Conservation (phyloP, 2,329 filamentous ascomycete species). For the Aplosporella prunicola region DNA sequence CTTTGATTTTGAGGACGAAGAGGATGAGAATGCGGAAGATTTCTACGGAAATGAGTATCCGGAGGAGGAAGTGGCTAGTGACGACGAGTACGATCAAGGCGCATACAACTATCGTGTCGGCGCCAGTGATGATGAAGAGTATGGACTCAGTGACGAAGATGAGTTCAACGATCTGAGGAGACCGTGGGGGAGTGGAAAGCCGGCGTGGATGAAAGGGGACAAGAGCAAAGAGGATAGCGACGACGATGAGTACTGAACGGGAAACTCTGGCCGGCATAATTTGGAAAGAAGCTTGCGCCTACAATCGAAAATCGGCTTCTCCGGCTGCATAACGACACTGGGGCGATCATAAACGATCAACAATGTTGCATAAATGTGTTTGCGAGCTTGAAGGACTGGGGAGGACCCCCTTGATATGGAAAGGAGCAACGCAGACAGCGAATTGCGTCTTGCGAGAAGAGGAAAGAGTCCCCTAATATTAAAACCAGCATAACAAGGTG, state of each 20-base stretch:
- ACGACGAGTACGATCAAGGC: slow-evolving; percentile 51
- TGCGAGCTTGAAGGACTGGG: no score
- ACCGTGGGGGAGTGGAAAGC: background rate
- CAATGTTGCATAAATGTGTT: no score
- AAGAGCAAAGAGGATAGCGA: background rate
- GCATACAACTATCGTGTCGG: slow-evolving; percentile 32
- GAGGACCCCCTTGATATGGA: no score
- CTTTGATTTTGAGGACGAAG: slow-evolving; percentile 41
- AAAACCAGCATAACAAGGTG: no score
- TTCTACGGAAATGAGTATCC: slow-evolving; percentile 74
- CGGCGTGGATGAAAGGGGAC: slow-evolving; percentile 3
- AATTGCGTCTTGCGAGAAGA: no score
- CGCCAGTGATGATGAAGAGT: slow-evolving; percentile 34
- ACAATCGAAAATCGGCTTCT: no score
- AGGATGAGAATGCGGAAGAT: slow-evolving; percentile 61
- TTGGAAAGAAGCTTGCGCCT: no score
- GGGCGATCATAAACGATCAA: no score
- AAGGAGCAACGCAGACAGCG: no score
- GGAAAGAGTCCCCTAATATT: no score
- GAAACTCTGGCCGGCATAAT: background rate
- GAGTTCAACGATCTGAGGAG: slow-evolving; percentile 18
- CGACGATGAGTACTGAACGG: background rate
- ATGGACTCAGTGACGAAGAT: slow-evolving; percentile 19
- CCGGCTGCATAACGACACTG: no score
- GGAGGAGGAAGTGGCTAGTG: slow-evolving; percentile 66